Base-by-base conservation (phyloP, 2,329 filamentous ascomycete genomes). In the Huntiella moniliformis region DNA sequence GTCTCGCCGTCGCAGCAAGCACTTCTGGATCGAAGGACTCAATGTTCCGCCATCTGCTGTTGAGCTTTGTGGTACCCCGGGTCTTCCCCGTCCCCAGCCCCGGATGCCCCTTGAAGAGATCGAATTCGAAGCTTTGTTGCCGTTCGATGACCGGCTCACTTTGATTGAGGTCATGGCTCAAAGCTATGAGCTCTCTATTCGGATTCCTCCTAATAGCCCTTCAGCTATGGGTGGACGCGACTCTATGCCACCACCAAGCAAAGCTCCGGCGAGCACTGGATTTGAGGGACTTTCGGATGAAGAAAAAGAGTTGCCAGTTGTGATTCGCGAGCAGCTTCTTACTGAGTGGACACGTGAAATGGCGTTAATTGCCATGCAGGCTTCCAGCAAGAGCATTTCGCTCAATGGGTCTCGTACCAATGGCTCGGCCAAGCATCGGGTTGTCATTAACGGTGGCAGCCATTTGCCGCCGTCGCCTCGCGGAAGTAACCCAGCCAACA, bases 21-120 rank as follows among this genome's bases (percentile, higher is more conserved):
- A 77, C 16, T 73, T 91, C 50, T 96, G 87, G 87, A 68, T 88
- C 17, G 73, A 83, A 47, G 75, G 71, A 41, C 68, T 95, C 37
- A 70, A 73, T 15, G 63, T 88, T 13, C 87, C 87, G 1, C 71
- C 83, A 3, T 66, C 77, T 16, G 60, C 69, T 1, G 57, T 87
- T 8, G 70, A 79, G 15, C 63, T 70, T 13, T 74, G 88, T 38
- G 67, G 68, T 7, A 68, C 64, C 3, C 69, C 71, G 2, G 70
- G 70, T 17, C 57, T 63, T 52, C 57, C 59, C 41, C 63, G 56
- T 49, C 60, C 60, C 32, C 66, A 63, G 53, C 64, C 62, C 41
- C 63, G 59, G 42, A 68, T 69, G 58, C 63, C 70, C 41, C 56
- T 65, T 31, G 65, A 70, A 48, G 65, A 70, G 42, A 64, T 80